Evolutionary conservation across 1,284 basidiomycete genomes (phyloP), one percentile per base, ranked within the genome.

Genomic region (Leccinum griseonigrum): DNA sequence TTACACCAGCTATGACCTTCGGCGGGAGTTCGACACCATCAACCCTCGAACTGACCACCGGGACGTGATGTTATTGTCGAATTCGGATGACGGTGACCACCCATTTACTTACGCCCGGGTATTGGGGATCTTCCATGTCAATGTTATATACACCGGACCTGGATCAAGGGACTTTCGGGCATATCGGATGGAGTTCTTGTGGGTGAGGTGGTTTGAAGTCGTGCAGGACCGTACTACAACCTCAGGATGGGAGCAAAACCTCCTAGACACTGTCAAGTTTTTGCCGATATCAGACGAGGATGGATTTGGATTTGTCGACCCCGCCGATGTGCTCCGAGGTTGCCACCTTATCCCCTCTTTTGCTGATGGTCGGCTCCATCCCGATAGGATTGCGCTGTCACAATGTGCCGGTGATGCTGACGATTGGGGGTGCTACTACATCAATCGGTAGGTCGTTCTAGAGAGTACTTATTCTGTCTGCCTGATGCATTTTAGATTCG

Each of bases 251-350:
- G 18, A 57, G 6, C 5, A 46, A 6, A 3, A 14, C 32, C 34
- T 36, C 13, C 34, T 36, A 13, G 34, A 36, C 34, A 36, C 34
- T 36, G 34, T 36, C 34, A 36, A n/a, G 6, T 66, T 66, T 43
- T 4, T 61, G 1, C 59, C 55, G 1, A 61, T 66, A 56, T 16
- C 48, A 1, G 5, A 5, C 1, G 54, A 51, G 10, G n/a, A 18
- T 22, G 34, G 34, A 36, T 36, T 14, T 36, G 34, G 34, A 36
- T 36, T 36, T 11, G 34, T 36, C 34, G 34, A 36, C 10, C 34
- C 34, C 34, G 34, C 34, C 13, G 34, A 36, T 11, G 34, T 36
- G 34, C 34, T 36, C 34, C 34, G 34, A 36, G 34, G 34, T 36
- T 36, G 34, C 34, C 34, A 36, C 34, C 11, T 36, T 36, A 11